A percentile compares a stretch with the other conserved stretches of the same genome.
These are phyloP conservation scores for Annulohypoxylon bovei DNA, from an alignment of 495 filamentous ascomycete genomes.

Conservation along the genomic window DNA sequence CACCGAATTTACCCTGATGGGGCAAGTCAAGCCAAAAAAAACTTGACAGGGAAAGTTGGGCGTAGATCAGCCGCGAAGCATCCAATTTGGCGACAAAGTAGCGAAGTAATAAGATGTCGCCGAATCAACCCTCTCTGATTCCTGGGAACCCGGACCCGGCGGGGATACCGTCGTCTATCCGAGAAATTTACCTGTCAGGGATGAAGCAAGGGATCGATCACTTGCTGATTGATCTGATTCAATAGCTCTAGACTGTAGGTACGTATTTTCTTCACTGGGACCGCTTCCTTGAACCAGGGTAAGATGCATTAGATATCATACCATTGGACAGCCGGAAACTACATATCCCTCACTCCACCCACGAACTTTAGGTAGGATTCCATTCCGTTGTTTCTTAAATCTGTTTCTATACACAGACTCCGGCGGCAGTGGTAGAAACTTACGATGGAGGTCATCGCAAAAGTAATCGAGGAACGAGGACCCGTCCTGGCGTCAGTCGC, in stretches of 20 bases:
- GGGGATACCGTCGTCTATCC: not conserved
- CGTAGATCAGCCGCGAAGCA: not conserved
- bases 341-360: not conserved
- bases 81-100: not conserved
- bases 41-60: not conserved
- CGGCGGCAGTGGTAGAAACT: not conserved
- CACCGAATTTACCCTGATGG: not conserved
- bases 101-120: not conserved
- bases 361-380: not conserved
- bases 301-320: not conserved
- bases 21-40: not conserved
- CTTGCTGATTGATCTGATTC: not conserved
- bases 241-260: not conserved
- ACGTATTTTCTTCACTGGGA: not conserved
- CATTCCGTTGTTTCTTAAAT: not conserved
- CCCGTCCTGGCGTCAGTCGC: constrained; percentile 43
- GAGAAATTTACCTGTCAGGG: not conserved
- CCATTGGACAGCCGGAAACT: not conserved
- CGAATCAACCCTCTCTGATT: not conserved
- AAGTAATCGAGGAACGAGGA: constrained; percentile 34
- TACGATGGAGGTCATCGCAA: constrained; percentile 25
- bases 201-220: not conserved
- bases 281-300: not conserved
- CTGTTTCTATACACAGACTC: not conserved
- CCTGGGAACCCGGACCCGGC: not conserved